Evolutionary conservation across 441 rosid species (phyloP).

Genomic region (Populus hybrid): DNA sequence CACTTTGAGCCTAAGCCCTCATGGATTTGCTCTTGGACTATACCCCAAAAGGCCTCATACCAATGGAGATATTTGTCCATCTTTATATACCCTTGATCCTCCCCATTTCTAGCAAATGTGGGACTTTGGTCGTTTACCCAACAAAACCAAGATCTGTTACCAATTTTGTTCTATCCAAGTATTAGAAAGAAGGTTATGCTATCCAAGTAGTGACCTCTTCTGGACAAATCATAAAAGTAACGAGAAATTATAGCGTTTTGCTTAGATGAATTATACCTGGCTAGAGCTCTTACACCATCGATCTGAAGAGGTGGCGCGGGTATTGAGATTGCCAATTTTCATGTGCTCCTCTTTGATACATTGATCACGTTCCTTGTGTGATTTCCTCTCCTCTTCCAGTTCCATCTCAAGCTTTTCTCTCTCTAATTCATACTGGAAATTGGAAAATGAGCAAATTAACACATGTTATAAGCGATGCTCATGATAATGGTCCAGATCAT

Average conservation of each 20-base stretch:
- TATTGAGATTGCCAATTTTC: conserved; percentile 61
- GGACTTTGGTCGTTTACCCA: too few relatives aligned
- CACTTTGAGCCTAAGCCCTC: too few relatives aligned
- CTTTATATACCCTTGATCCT: too few relatives aligned
- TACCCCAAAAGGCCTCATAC: too few relatives aligned
- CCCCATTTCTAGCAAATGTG: too few relatives aligned
- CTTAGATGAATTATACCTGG: conserved; percentile 47
- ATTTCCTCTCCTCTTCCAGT: conserved; percentile 79
- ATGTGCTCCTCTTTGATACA: conserved; percentile 65
- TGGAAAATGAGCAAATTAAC: conserved; percentile 1
- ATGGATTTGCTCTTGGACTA: too few relatives aligned
- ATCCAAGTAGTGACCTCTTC: background rate
- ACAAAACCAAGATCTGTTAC: background rate
- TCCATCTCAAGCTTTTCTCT: conserved; percentile 81
- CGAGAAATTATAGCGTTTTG: background rate
- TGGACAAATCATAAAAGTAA: background rate
- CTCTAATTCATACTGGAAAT: conserved; percentile 77
- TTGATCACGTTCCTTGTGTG: conserved; percentile 63
- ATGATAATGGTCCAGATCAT: conserved; percentile 15
- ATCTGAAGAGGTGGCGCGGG: conserved; percentile 41
- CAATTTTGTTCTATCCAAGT: background rate
- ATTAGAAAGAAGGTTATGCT: background rate
- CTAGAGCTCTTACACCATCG: conserved; percentile 36
- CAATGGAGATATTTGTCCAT: too few relatives aligned
- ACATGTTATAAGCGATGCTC: background rate